Conservation (phyloP, 768 basidiomycete species). For the Suillus fuscotomentosus region DNA sequence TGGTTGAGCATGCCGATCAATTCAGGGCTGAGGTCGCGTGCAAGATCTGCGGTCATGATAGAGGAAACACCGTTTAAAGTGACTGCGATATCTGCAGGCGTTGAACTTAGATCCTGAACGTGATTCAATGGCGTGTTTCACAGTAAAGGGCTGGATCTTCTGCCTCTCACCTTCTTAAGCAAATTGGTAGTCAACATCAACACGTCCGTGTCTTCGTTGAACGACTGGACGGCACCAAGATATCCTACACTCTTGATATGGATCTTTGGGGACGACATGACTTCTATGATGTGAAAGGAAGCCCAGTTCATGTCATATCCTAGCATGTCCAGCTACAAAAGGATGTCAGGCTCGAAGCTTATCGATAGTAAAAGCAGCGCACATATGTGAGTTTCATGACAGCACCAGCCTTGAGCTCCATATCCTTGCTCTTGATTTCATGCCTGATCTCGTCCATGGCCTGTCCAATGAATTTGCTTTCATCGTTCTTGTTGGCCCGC, state of each 20-base stretch:
- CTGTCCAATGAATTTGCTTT: slow-evolving; percentile 86
- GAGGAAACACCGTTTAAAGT: slow-evolving; percentile 82
- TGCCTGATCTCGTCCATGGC: slow-evolving; percentile 92
- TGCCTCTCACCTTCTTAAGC: slow-evolving; percentile 76
- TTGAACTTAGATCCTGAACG: slow-evolving; percentile 74
- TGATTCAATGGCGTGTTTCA: slow-evolving; percentile 9
- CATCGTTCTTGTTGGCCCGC: slow-evolving; percentile 93
- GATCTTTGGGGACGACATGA: slow-evolving; percentile 91
- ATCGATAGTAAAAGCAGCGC: slow-evolving; percentile 29
- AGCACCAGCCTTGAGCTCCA: slow-evolving; percentile 95
- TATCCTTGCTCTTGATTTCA: slow-evolving; percentile 91
- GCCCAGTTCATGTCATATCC: slow-evolving; percentile 95
- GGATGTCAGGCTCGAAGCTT: slow-evolving; percentile 11
- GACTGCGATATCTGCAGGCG: slow-evolving; percentile 70
- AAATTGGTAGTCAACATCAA: slow-evolving; percentile 96
- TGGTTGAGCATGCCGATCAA: slow-evolving; percentile 86
- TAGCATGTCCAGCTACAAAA: slow-evolving; percentile 88
- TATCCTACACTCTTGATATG: slow-evolving; percentile 97
- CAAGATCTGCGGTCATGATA: slow-evolving; percentile 83
- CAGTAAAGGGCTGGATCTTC: neutral
- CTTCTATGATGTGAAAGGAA: slow-evolving; percentile 95
- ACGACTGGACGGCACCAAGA: slow-evolving; percentile 89
- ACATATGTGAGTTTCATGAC: slow-evolving; percentile 97
- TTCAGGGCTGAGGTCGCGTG: slow-evolving; percentile 87
- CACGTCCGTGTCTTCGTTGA: slow-evolving; percentile 92